phyloP scores from a whole-genome alignment of 2,329 filamentous ascomycete genomes.

The Aspergillus pseudotamarii region DNA sequence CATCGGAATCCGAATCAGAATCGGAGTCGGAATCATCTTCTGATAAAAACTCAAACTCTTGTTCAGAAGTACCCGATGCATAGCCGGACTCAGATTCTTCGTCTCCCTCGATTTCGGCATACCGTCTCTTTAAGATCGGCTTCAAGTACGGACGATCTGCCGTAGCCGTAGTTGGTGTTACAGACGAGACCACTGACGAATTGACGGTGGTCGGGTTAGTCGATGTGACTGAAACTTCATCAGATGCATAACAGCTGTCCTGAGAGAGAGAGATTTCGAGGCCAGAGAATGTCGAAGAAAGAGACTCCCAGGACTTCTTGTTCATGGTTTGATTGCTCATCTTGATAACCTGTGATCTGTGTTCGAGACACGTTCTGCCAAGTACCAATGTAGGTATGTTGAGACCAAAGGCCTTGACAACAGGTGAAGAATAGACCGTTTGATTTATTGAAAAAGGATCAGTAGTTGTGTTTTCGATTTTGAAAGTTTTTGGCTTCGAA shows the following conservation, averaged over 20 bases:
- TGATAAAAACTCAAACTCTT: conserved; percentile 17
- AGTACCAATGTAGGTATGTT: background rate
- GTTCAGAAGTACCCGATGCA: conserved; percentile 37
- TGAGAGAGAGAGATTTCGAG: conserved; percentile 42
- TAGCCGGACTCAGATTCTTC: conserved; percentile 42
- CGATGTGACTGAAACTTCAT: conserved; percentile 40
- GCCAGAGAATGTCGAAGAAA: conserved; percentile 39
- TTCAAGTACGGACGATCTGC: conserved; percentile 32
- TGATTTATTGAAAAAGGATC: conserved; percentile 12
- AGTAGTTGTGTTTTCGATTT: conserved; percentile 14
- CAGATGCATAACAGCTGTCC: conserved; percentile 44
- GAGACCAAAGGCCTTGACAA: conserved; percentile 5
- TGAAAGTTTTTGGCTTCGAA: conserved; percentile 31
- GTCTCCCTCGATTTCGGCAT: conserved; percentile 28
- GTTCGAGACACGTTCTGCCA: conserved; percentile 1
- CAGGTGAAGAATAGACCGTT: conserved; percentile 1
- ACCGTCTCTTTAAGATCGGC: conserved; percentile 39
- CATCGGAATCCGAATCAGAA: conserved; percentile 29
- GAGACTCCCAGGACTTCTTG: conserved; percentile 40
- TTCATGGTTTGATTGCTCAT: conserved; percentile 32
- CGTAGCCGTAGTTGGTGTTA: conserved; percentile 23
- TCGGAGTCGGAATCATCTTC: conserved; percentile 10
- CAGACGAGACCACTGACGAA: conserved; percentile 25
- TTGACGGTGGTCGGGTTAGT: conserved; percentile 27
- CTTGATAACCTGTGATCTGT: conserved; percentile 14